Base-by-base conservation (phyloP, 2,329 filamentous ascomycete species). In the Aureobasidium mangrovei region DNA sequence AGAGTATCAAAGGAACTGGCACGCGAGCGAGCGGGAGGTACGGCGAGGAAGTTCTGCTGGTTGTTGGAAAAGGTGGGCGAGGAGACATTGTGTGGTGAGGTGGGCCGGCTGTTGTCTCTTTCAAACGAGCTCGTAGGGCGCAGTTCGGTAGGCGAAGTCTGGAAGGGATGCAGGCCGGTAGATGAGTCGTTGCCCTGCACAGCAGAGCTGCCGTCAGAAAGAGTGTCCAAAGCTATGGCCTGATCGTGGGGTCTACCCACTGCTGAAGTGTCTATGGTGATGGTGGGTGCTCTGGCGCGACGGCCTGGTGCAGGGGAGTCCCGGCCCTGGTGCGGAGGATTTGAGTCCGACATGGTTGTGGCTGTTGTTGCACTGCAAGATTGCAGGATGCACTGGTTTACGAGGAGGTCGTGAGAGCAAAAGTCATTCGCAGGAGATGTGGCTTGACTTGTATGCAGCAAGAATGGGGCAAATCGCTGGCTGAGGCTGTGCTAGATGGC, bases 1-100 rank as follows among this genome's bases (percentile, higher is more conserved):
- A 81, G 77, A 8, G 82, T 85, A 62, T 87, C 85, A 46, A 88
- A 65, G 1, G 83, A 86, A 59, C 80, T 82, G 3, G 82, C 82
- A 60, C 83, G 74, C 54, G 82, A 84, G 55, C 82, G 73, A n/a
- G 75, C 68, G 2, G 77, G 78, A 3, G 83, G 83, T 1, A 87
- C 83, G 0, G 81, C 76, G 32, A 86, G 72, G 62, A 83, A 84
- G 53, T 77, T 79, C 24, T 76, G 71, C 4, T 76, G 69, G 29
- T 80, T 78, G 32, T 56, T 42, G 5, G n/a, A 18, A 8, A 72
- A 72, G 24, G 76, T 75, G 2, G 83, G 82, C 8, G 83, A 84
- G 0, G 81, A 85, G 39, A 85, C 70, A 69, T 86, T 85, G 65
- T 85, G 83, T 4, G 82, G 81, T 39, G 83, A 85, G 2, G 78